Conservation (phyloP, 2,329 filamentous ascomycete species). For the Arthroderma sp. region DNA sequence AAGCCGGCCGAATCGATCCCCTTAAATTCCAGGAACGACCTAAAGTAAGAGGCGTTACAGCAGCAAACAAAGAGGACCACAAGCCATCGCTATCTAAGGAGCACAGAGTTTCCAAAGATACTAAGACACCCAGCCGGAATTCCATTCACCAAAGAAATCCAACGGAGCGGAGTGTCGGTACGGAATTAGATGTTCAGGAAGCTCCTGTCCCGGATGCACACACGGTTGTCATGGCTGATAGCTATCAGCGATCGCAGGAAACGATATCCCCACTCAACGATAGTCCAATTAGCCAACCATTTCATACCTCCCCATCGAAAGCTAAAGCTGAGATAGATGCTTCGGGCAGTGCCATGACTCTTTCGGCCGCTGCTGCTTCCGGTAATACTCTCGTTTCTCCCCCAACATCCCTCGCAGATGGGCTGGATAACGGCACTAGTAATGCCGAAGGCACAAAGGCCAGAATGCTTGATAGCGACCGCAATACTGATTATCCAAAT, state of each 20-base stretch:
- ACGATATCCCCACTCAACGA: no score
- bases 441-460: conserved; percentile 12
- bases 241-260: no score
- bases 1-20: conserved; percentile 50
- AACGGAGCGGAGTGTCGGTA: no score
- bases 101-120: no score
- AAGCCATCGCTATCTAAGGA: neutral
- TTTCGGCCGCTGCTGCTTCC: conserved; percentile 13
- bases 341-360: conserved; percentile 12
- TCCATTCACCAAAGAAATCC: no score
- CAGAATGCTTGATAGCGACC: conserved; percentile 16
- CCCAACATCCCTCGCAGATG: conserved; percentile 31
- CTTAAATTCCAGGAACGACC: conserved; percentile 50
- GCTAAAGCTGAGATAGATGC: conserved; percentile 23
- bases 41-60: conserved; percentile 44
- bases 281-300: conserved; percentile 11
- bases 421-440: conserved; percentile 22
- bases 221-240: no score
- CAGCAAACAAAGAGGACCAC: conserved; percentile 27
- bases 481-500: conserved; percentile 4
- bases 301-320: conserved; percentile 27
- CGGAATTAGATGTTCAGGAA: no score
- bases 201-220: no score
- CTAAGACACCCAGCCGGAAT: no score
- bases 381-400: conserved; percentile 31